A percentile compares a stretch with the other conserved stretches of the same genome.
Evolutionary conservation across 768 basidiomycete genomes (phyloP).

Genomic region (Rossbeevera mucosa): DNA sequence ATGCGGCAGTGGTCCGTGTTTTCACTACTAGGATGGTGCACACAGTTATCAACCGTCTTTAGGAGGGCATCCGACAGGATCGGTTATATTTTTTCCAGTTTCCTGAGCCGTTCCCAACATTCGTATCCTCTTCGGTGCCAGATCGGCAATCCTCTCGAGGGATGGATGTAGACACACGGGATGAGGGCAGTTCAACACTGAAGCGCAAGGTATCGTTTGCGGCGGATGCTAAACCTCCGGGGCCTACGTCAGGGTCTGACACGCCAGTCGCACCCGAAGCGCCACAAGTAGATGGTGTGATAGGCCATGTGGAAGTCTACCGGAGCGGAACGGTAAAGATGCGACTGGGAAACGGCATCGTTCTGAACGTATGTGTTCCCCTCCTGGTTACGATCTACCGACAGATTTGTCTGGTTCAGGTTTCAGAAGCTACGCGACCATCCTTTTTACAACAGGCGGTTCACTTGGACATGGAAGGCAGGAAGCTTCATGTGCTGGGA

Average conservation of each 20-base stretch:
- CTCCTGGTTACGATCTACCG: background rate
- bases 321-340: conserved; percentile 84
- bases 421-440: conserved; percentile 75
- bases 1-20: conserved; percentile 36
- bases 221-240: conserved; percentile 51
- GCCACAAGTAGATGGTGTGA: conserved; percentile 59
- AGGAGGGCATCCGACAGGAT: conserved; percentile 57
- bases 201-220: conserved; percentile 60
- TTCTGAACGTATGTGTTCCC: conserved; percentile 60
- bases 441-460: conserved; percentile 89
- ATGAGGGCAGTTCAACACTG: conserved; percentile 23
- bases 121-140: conserved; percentile 39
- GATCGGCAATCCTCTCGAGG: conserved; percentile 26
- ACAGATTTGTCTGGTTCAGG: conserved; percentile 39
- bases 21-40: background rate
- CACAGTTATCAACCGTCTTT: background rate
- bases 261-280: conserved; percentile 18
- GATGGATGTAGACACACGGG: conserved; percentile 32
- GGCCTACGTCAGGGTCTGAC: conserved; percentile 24
- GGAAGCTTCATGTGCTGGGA: conserved; percentile 69
- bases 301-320: conserved; percentile 83
- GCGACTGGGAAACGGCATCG: conserved; percentile 72
- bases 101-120: conserved; percentile 77
- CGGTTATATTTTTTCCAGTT: conserved; percentile 88
- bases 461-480: conserved; percentile 56